A percentile compares a stretch with the other conserved stretches of the same genome.
These are phyloP conservation scores for Austroboletus novae-zelandiae DNA, from an alignment of 1,284 basidiomycete genomes.

Conservation along the genomic window DNA sequence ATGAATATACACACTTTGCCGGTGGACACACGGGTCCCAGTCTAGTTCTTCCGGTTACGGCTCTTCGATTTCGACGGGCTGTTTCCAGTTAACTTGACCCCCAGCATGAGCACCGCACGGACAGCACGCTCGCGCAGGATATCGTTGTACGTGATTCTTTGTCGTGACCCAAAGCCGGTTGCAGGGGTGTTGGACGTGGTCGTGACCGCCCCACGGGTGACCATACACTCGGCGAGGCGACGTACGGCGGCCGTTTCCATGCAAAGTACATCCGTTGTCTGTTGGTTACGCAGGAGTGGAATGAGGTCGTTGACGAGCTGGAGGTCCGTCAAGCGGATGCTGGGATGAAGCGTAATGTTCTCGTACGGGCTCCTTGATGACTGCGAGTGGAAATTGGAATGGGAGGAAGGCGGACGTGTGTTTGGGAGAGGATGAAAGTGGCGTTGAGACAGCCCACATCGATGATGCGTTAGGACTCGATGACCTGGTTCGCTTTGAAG, in stretches of 20 bases:
- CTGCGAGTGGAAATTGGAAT: constrained; percentile 26
- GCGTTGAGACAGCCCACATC: constrained; percentile 50
- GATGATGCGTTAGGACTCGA: constrained; percentile 70
- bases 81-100: constrained; percentile 78
- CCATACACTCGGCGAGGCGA: constrained; percentile 63
- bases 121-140: constrained; percentile 53
- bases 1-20: too few species aligned
- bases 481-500: constrained; percentile 72
- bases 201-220: constrained; percentile 56
- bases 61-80: constrained; percentile 66
- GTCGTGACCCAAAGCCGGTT: constrained; percentile 14
- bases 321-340: constrained; percentile 51
- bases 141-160: constrained; percentile 9
- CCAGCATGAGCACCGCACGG: constrained; percentile 66
- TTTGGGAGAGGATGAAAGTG: constrained; percentile 76
- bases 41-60: constrained; percentile 74
- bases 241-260: constrained; percentile 68
- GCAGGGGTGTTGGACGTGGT: constrained; percentile 34
- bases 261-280: constrained; percentile 68
- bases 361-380: constrained; percentile 48
- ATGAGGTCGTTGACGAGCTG: constrained; percentile 71
- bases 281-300: constrained; percentile 70
- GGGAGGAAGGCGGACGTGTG: constrained; percentile 55
- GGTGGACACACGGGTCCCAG: constrained; percentile 60
- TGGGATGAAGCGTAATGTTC: constrained; percentile 64